Evolutionary conservation across 257 asterid genomes (phyloP), one percentile per base, ranked within the genome.

Genomic region (Solanum arcanum): DNA sequence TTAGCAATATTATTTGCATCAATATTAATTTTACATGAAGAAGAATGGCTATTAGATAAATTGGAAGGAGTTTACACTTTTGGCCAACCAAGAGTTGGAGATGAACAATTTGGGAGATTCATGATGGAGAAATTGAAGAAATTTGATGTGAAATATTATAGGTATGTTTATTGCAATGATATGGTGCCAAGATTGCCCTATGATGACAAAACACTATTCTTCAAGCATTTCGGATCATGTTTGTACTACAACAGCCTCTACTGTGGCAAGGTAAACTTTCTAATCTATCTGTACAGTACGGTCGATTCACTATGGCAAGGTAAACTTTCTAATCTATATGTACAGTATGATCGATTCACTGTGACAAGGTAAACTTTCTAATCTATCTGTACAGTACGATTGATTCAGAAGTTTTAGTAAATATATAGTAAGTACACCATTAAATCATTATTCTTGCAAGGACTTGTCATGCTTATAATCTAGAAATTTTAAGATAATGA

Each of bases 21-120:
- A 15, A 66, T 94, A 25, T 86, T 95, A 7, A 69, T 87, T 0
- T 88, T 93, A 8, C 98, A 95, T 39, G 94, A 89, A 37, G 98
- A 95, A 90, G 86, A 94, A 31, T 15, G 33, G 81, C 2, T 95
- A 86, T 89, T 95, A 84, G 69, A 83, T 12, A 91, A 89, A 44
- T 11, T 93, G 91, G 96, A 93, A 86, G 98, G 98, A 68, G 97
- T 94, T n/a, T 92, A 94, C 90, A 93, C 98, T 4, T 95, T 92
- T 83, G 98, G 98, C 27, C 98, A 95, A 88, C 98, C 98, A 7
- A 93, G 98, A 31, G 95, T 94, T 86, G 98, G 98, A 41, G 88
- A 95, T 86, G 89, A 85, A 89, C 78, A 91, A 68, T 94, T 95
- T 88, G 98, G 98, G 56, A 91, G 86, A 80, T 95, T 88, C 27